These are phyloP conservation scores for Flaveria bidentis DNA, from an alignment of 129 eudicot species.

Conservation along the genomic window DNA sequence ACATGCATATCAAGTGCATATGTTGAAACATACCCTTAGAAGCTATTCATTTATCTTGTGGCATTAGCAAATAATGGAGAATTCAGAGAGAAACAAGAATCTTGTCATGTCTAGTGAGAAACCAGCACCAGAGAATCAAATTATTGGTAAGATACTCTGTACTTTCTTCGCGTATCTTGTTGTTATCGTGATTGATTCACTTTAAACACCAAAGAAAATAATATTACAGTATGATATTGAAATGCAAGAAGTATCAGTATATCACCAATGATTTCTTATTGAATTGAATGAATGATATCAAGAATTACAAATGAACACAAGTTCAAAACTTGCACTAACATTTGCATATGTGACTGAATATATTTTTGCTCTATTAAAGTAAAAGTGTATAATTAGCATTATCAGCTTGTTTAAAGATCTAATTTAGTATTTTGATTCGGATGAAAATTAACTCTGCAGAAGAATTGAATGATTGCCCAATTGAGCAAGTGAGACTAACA, in stretches of 20 bases:
- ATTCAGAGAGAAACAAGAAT: slow-evolving; percentile 4
- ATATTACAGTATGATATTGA: too few relatives aligned
- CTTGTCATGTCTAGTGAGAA: background rate
- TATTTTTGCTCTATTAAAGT: too few relatives aligned
- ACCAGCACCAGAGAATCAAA: slow-evolving; percentile 22
- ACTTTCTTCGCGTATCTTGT: background rate
- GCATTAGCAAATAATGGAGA: slow-evolving; percentile 13
- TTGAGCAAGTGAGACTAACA: slow-evolving; percentile 77
- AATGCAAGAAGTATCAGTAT: too few relatives aligned
- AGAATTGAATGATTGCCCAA: slow-evolving; percentile 68
- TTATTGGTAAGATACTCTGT: slow-evolving; percentile 23
- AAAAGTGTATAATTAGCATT: too few relatives aligned
- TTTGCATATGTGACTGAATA: too few relatives aligned
- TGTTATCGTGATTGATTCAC: background rate
- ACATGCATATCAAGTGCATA: slow-evolving; percentile 18
- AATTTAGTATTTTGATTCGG: background rate
- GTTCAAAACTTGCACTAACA: too few relatives aligned
- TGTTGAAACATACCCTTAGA: slow-evolving; percentile 13
- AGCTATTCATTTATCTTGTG: slow-evolving; percentile 12
- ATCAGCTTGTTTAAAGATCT: background rate
- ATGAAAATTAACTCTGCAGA: slow-evolving; percentile 29
- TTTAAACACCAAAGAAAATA: too few relatives aligned
- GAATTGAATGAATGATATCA: too few relatives aligned
- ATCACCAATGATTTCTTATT: too few relatives aligned
- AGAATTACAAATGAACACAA: too few relatives aligned